Base-by-base conservation (phyloP, 306 rosid species). In the Casuarina glauca region DNA sequence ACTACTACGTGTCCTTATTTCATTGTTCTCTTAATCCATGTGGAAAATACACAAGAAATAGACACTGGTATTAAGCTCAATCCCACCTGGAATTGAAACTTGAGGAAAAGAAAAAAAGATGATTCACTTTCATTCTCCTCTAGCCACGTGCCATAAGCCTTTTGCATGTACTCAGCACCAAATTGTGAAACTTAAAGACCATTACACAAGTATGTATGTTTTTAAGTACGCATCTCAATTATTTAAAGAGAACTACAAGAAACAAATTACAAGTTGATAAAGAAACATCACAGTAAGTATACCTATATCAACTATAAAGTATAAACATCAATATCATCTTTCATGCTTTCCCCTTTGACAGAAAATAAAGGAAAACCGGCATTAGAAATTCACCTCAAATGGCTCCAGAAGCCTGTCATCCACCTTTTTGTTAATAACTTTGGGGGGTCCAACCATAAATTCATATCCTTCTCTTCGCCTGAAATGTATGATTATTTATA, bases 361-460 rank as follows among this genome's bases (percentile, higher is more conserved):
- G 58, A 61, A 26, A 38, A 50, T 6, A 41, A 16, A 70, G 35
- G 38, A 77, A 63, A 53, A 54, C 35, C 53, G 52, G 8, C 11
- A 63, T 57, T 39, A 70, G 62, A n/a, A 85, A 76, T 79, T 85
- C 75, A 95, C 99, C 99, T 95, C 97, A 79, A 16, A 95, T 1
- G 99, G 99, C 78, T 95, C 99, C 84, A 88, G 74, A 91, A 91
- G 67, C 73, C 86, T 20, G 69, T 88, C 99, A 70, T 90, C 70
- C 79, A 88, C 93, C 77, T 48, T 88, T 87, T 93, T 95, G 90
- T 91, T 93, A 77, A 95, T 95, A 75, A 95, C 99, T 83, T 91
- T 93, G 80, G 99, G 99, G 77, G 99, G 99, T 68, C 99, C 99
- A 75, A 95, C 99, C 99, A 93, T 95, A 85, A 95, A 95, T 76